phyloP scores from a whole-genome alignment of 306 rosid species.

The Corylus americana region DNA sequence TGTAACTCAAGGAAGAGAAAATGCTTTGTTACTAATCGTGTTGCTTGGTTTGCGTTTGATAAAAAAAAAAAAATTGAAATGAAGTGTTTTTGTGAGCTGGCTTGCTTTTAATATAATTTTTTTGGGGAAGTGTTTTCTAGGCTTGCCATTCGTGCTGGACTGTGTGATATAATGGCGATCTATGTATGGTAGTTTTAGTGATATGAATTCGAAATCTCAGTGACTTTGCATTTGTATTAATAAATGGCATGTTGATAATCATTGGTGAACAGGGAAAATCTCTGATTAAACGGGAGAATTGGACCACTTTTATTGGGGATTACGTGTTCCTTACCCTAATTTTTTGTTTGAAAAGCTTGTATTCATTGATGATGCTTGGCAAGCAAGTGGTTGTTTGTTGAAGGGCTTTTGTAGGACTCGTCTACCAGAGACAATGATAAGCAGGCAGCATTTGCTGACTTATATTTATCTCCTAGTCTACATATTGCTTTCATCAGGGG shows the following conservation, averaged over 20 bases:
- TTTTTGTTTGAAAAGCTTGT: background rate
- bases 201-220: background rate
- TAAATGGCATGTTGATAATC: background rate
- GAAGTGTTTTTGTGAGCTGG: background rate
- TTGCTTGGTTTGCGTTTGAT: background rate
- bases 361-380: background rate
- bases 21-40: background rate
- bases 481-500: conserved; percentile 52
- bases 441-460: conserved; percentile 46
- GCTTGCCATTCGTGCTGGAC: background rate
- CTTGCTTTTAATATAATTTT: background rate
- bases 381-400: background rate
- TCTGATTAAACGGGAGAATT: background rate
- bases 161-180: background rate
- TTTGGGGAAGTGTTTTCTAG: background rate
- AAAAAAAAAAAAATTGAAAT: background rate
- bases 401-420: conserved; percentile 29
- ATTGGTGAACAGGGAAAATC: background rate
- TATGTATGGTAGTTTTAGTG: background rate
- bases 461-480: conserved; percentile 51
- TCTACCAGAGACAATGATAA: conserved; percentile 27
- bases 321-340: background rate
- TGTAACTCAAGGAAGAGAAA: too few species aligned
- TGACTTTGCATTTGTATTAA: background rate
- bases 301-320: background rate